Evolutionary conservation across 805 yeast species (phyloP), one percentile per base, ranked within the genome.

Genomic region (Wickerhamomyces queroliae): DNA sequence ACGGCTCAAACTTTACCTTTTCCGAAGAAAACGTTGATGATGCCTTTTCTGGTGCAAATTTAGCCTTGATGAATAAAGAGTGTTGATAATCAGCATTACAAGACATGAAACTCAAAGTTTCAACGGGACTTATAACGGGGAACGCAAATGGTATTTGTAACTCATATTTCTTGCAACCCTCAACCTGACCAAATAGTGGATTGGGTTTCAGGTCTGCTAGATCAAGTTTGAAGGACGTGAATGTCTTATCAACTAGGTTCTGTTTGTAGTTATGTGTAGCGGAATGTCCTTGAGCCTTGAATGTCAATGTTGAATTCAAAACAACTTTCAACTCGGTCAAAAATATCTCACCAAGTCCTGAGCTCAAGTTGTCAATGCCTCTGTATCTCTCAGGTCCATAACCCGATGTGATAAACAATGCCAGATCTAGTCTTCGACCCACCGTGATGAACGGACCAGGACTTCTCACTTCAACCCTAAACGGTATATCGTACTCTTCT

Each of bases 331-430:
- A 45, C 17, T 54, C 49, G 30, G 66, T 68, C 33, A 74, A 45
- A 43, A 64, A 70, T 0, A 74, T 49, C n/a, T 62, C 56, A 0
- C 80, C 79, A 35, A 70, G 50, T 1, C 78, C 78, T 35, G 74
- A 72, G 22, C 66, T 59, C 33, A 64, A 67, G 1, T 63, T 70
- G 58, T 23, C 68, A 44, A 40, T 71, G 4, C 58, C 41, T 18
- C 44, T 46, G 31, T 51, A 59, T 19, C 39, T 37, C 5, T 47
- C 18, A 7, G 58, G 52, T 2, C 49, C 42, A 3, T 39, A 8
- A 21, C 39, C 35, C 2, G 58, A 48, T 13, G 56, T 16, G 8
- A 58, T 20, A 23, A 43, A 46, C 7, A 58, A 35, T 25, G 43
- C 45, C 37, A 49, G 52, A 20, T 44, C 44, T 5, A 58, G 57